Base-by-base conservation (phyloP, 116 monocot genomes). In the Posidonia oceanica region DNA sequence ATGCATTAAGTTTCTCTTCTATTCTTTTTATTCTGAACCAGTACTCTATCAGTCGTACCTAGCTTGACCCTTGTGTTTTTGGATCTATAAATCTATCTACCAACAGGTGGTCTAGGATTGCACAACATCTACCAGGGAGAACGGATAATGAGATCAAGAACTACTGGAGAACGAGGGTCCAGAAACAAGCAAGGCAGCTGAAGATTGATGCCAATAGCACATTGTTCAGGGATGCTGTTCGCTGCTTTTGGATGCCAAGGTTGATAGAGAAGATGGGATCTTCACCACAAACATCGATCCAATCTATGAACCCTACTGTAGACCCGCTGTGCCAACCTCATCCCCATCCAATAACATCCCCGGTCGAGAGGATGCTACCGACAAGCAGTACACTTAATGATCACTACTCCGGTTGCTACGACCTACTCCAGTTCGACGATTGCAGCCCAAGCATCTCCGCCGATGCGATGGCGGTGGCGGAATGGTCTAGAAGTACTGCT, bases 111-210 rank as follows among this genome's bases (percentile, higher is more conserved):
- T 86, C 90, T 1, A 76, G 86, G 71, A 90, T 90, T 8, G 90
- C 90, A 13, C 86, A 90, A 54, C 79, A 84, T 66, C 72, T 90
- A 10, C 90, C 90, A n/a, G 90, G 90, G 16, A 79, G 90, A 61
- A 89, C 89, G 1, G 89, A 89, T 70, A 89, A 89, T 58, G 89
- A 89, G 75, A 89, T 89, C 44, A 89, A 90, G 80, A 90, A 90
- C 77, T 90, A 86, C 69, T 90, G 90, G 90, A 57, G 90, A 41
- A 90, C 90, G 8, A 57, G 86, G 69, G 90, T 90, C 17, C 90
- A 90, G 61, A 90, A 90, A 77, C 86, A 90, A 23, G 90, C 86
- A 7, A 55, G 82, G 64, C 86, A 90, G 75, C 81, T 86, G 59
- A 81, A 82, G 56, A 77, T 84, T 61, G 90, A 90, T 61, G 81